These are phyloP conservation scores for Clonostachys rhizophaga DNA, from an alignment of 2,329 filamentous ascomycete genomes.

Conservation along the genomic window DNA sequence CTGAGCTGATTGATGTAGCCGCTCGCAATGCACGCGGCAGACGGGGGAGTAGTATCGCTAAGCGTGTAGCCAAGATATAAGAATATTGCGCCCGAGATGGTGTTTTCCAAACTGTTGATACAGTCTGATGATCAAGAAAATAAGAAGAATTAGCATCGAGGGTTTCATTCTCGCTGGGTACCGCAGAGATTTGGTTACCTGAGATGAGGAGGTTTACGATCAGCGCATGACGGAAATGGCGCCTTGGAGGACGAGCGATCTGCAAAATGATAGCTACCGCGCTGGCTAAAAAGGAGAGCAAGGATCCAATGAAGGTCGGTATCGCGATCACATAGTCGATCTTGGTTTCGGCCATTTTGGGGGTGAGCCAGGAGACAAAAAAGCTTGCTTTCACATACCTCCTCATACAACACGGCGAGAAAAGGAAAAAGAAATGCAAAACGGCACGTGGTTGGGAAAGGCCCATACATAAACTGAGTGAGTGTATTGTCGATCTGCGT, in stretches of 20 bases:
- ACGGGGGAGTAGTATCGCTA: conserved; percentile 11
- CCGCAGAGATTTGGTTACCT: conserved; percentile 1
- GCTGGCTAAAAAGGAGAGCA: conserved; percentile 4
- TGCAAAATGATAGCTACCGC: conserved; percentile 2
- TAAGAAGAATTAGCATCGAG: not conserved
- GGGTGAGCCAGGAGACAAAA: no score
- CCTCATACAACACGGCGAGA: no score
- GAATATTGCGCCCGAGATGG: conserved; percentile 29
- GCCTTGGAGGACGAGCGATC: conserved; percentile 3
- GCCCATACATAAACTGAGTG: no score
- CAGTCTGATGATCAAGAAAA: conserved; percentile 18
- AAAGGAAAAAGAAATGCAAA: no score
- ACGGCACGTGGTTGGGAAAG: no score
- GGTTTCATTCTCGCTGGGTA: no score
- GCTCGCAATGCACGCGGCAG: conserved; percentile 27
- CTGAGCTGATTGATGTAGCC: conserved; percentile 38
- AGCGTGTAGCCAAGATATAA: conserved; percentile 15
- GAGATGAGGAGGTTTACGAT: conserved; percentile 8
- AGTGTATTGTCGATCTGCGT: no score
- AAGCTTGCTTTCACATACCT: no score
- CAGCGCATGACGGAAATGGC: conserved; percentile 7
- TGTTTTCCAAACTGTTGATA: conserved; percentile 35
- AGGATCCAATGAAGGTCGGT: conserved; percentile 4
- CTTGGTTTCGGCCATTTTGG: not conserved
- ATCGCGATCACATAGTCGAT: not conserved